Evolutionary conservation across 108 stramenopile genomes (phyloP).

Genomic region (Skeletonema menzelii): DNA sequence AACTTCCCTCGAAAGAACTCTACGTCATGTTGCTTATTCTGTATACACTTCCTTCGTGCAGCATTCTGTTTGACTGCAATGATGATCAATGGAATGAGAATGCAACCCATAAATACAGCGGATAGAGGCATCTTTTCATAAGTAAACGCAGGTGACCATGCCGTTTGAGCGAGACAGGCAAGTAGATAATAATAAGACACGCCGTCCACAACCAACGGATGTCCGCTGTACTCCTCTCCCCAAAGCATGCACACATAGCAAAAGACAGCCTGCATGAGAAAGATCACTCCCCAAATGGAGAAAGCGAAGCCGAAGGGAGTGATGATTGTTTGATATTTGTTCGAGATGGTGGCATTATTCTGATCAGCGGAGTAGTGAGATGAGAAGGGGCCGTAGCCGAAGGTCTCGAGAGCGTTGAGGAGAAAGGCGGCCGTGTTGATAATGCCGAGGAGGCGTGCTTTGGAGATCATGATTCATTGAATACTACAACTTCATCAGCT

Average conservation of each 20-base stretch:
- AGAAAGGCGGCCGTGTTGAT: slow-evolving; percentile 63
- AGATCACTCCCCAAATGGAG: slow-evolving; percentile 84
- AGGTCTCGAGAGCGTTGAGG: slow-evolving; percentile 59
- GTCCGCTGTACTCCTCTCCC: slow-evolving; percentile 14
- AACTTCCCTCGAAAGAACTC: slow-evolving; percentile 1
- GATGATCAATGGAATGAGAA: slow-evolving; percentile 37
- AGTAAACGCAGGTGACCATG: slow-evolving; percentile 71
- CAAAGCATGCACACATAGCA: slow-evolving; percentile 41
- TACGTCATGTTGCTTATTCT: no score
- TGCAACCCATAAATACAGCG: slow-evolving; percentile 53
- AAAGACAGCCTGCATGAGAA: slow-evolving; percentile 63
- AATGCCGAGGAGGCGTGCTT: slow-evolving; percentile 9
- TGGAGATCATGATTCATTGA: background rate
- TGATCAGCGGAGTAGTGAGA: slow-evolving; percentile 12
- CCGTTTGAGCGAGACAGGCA: slow-evolving; percentile 58
- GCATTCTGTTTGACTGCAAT: slow-evolving; percentile 11
- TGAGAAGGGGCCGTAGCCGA: slow-evolving; percentile 46
- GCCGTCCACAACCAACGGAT: slow-evolving; percentile 43
- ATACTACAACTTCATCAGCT: no score
- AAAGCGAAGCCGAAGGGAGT: slow-evolving; percentile 77
- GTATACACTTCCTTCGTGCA: no score
- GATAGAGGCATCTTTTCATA: slow-evolving; percentile 53
- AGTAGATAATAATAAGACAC: slow-evolving; percentile 58
- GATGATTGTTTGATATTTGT: slow-evolving; percentile 83
- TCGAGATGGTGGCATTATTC: slow-evolving; percentile 31